Base-by-base conservation (phyloP, 345 rosid genomes). In the Camelina laxa region DNA sequence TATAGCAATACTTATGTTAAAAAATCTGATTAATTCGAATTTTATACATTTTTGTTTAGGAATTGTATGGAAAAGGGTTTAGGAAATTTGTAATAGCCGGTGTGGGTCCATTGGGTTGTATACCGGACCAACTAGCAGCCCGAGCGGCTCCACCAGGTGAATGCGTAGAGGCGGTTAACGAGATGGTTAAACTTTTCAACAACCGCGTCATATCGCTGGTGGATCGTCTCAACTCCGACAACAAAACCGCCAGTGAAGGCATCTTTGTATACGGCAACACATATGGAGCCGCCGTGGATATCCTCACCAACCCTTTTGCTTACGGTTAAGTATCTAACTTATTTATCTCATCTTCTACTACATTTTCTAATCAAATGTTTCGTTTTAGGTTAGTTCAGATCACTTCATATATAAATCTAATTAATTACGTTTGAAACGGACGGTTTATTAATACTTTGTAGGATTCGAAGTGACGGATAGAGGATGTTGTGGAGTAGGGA, bases 401-500 rank as follows among this genome's bases (percentile, higher is more conserved):
- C 13, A 50, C 30, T 12, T 9, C 24, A 27, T 27, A 13, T 24
- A 24, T 13, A 2, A 54, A 13, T 22, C 16, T n/a, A 30, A 4
- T n/a, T n/a, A 30, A 4, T n/a, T 20, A 2, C 8, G 2, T 12
- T 16, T 19, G 49, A 48, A 65, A 51, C n/a, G 1, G 7, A 49
- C 67, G 4, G 20, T 24, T 38, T 17, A 24, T 3, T 24, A 13
- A 6, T 13, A 14, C 3, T 45, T 65, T 19, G 4, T 48, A 87
- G 90, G 90, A 14, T 85, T 87, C 16, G 61, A 57, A n/a, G 88
- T 75, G 7, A 80, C 80, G 8, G 91, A 87, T 39, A 75, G 71
- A 59, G 92, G 88, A 3, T 87, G 97, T 55, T 91, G 97, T 65
- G 91, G 91, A 15, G 79, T 83, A 22, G 92, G 97, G 21, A 85